Evolutionary conservation across 306 rosid genomes (phyloP), one percentile per base, ranked within the genome.

Genomic region (Carpinus fangiana): DNA sequence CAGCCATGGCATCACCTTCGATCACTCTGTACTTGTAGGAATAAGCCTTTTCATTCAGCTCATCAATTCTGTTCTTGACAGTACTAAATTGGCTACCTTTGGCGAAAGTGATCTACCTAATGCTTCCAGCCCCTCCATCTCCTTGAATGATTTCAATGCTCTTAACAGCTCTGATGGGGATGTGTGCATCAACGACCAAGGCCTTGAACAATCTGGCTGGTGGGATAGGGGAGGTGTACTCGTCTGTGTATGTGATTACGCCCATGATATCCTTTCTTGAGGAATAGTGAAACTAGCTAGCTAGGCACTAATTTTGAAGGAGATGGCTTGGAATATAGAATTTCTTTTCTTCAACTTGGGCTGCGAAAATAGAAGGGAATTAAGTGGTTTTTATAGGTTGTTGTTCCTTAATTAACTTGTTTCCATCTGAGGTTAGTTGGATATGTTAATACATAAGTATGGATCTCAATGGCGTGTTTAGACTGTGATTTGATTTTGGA

Each of bases 71-170:
- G 70, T 77, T 67, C 61, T 76, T 73, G 20, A 80, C 21, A 31
- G 61, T 79, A 5, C 26, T 65, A 34, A 75, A 11, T 36, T 65
- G 56, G 46, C 31, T 46, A 50, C 81, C 91, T 76, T 80, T 79
- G 2, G 73, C 76, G 14, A 89, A 84, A 67, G 78, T 79, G 78
- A 87, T 48, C 75, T 89, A 76, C 65, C 79, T 81, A 76, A 87
- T 72, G 78, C 86, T 88, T 76, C 91, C 90, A 11, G 83, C 55
- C 9, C 86, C 87, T 6, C 88, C 90, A 51, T 87, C 69, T 17
- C 88, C 90, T 79, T 82, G 81, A 8, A 80, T 57, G 73, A 82
- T 66, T 57, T 84, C 90, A 56, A 53, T 9, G 4, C 66, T 31
- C 38, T 71, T 73, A 9, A 82, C 17, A 12, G 79, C 81, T n/a